Conservation (phyloP, 1,139 yeast species). For the Debaryomyces subglobosus region DNA sequence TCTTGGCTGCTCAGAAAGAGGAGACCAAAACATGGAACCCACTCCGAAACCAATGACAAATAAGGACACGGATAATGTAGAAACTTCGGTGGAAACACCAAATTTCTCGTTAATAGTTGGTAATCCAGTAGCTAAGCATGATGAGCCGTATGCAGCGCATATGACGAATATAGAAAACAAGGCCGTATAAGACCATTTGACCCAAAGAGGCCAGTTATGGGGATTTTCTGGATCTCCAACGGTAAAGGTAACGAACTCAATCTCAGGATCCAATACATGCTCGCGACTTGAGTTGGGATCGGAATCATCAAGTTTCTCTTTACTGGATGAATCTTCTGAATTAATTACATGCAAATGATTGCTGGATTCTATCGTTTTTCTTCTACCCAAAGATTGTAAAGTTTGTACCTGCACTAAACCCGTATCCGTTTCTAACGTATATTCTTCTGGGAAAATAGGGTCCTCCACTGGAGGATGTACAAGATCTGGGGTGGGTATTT, state of each 20-base stretch:
- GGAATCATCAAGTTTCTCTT: slow-evolving; percentile 17
- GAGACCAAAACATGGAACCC: slow-evolving; percentile 92
- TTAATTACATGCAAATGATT: slow-evolving; percentile 10
- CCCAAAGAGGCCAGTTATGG: slow-evolving; percentile 67
- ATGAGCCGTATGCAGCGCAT: slow-evolving; percentile 88
- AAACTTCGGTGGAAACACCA: slow-evolving; percentile 74
- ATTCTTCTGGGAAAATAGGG: slow-evolving; percentile 90
- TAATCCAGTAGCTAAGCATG: slow-evolving; percentile 86
- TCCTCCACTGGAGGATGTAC: slow-evolving; percentile 63
- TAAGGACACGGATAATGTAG: slow-evolving; percentile 76
- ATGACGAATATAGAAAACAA: slow-evolving; percentile 70
- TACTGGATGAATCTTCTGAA: slow-evolving; percentile 13
- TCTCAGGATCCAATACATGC: slow-evolving; percentile 56
- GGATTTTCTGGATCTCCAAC: slow-evolving; percentile 85
- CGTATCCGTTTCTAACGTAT: slow-evolving; percentile 80
- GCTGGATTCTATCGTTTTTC: slow-evolving; percentile 27
- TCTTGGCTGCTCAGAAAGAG: slow-evolving; percentile 68
- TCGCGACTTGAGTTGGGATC: slow-evolving; percentile 9
- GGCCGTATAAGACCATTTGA: slow-evolving; percentile 71
- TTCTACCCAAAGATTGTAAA: slow-evolving; percentile 67
- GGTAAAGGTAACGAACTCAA: slow-evolving; percentile 79
- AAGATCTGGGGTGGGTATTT: slow-evolving; percentile 56
- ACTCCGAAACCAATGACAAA: slow-evolving; percentile 89
- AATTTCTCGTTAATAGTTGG: slow-evolving; percentile 63
- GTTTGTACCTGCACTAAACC: slow-evolving; percentile 84